Percentiles rank a stretch among this genome's conserved stretches.
These are phyloP conservation scores for Amauroascus verrucosus DNA, from an alignment of 2,329 filamentous ascomycete species.

Conservation along the genomic window DNA sequence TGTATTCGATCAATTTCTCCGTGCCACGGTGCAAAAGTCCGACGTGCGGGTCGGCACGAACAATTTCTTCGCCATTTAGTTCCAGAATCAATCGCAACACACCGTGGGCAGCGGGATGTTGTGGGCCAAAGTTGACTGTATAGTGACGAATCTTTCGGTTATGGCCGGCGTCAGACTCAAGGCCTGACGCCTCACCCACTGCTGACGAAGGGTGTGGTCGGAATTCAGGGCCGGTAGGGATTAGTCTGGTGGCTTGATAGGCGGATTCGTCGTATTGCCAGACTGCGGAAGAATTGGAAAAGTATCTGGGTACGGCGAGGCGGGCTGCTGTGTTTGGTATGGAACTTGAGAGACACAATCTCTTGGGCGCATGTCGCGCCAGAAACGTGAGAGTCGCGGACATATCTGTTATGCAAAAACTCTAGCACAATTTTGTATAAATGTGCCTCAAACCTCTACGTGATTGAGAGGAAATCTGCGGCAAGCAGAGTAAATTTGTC, in stretches of 20 bases:
- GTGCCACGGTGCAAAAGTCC: conserved; percentile 92
- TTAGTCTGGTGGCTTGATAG: conserved; percentile 45
- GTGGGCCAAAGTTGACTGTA: conserved; percentile 97
- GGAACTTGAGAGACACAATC: conserved; percentile 43
- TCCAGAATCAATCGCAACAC: conserved; percentile 96
- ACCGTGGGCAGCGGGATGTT: conserved; percentile 96
- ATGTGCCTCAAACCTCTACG: conserved; percentile 29
- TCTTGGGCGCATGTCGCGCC: conserved; percentile 50
- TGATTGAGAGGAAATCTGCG: conserved; percentile 22
- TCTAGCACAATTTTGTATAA: conserved; percentile 20
- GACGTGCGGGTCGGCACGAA: conserved; percentile 93
- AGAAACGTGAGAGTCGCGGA: conserved; percentile 52
- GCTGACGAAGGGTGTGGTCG: conserved; percentile 22
- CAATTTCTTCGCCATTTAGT: conserved; percentile 93
- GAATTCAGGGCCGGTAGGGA: conserved; percentile 47
- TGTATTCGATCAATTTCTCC: conserved; percentile 99
- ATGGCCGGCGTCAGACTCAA: conserved; percentile 37
- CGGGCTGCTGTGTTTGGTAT: conserved; percentile 30
- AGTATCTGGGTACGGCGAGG: conserved; percentile 42
- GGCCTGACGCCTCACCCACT: conserved; percentile 24
- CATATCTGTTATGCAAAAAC: conserved; percentile 36
- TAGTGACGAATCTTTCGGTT: conserved; percentile 92
- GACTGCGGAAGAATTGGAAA: conserved; percentile 47
- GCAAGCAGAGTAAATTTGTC: conserved; percentile 9
- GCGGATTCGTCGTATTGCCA: conserved; percentile 42